A percentile compares a stretch with the other conserved stretches of the same genome.
phyloP scores from a whole-genome alignment of 345 rosid genomes.

The Acer yangbiense region DNA sequence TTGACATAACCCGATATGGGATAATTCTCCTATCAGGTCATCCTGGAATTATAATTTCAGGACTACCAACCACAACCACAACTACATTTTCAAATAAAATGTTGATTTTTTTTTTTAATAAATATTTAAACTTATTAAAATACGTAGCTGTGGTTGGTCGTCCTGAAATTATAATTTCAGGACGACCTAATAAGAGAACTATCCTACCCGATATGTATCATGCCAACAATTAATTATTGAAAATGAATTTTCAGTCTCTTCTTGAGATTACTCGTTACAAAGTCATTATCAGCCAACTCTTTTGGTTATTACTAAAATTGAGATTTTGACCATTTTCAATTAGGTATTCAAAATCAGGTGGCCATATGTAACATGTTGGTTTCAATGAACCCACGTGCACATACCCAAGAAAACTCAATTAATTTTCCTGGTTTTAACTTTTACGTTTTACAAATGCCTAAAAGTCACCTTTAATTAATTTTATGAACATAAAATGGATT shows the following conservation, averaged over 20 bases:
- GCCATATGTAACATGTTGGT: neutral
- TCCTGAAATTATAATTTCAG: too few species aligned
- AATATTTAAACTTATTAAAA: too few species aligned
- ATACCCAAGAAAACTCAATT: neutral
- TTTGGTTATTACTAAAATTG: neutral
- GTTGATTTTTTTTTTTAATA: too few species aligned
- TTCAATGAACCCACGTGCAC: neutral
- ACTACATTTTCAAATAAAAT: too few species aligned
- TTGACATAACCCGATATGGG: neutral
- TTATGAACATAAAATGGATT: neutral
- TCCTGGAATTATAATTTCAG: too few species aligned
- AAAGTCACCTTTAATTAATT: neutral
- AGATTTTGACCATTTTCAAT: constrained; percentile 7
- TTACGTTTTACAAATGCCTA: neutral
- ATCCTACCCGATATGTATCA: neutral
- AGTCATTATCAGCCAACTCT: neutral
- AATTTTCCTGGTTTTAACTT: too few species aligned
- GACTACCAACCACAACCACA: too few species aligned
- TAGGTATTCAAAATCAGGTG: neutral
- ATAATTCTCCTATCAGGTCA: too few species aligned
- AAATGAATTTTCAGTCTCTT: neutral
- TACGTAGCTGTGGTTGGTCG: too few species aligned
- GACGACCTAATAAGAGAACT: too few species aligned
- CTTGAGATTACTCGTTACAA: neutral
- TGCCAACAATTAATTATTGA: neutral